Evolutionary conservation across 2,329 filamentous ascomycete species (phyloP).

Genomic region (Xylaria sp.): DNA sequence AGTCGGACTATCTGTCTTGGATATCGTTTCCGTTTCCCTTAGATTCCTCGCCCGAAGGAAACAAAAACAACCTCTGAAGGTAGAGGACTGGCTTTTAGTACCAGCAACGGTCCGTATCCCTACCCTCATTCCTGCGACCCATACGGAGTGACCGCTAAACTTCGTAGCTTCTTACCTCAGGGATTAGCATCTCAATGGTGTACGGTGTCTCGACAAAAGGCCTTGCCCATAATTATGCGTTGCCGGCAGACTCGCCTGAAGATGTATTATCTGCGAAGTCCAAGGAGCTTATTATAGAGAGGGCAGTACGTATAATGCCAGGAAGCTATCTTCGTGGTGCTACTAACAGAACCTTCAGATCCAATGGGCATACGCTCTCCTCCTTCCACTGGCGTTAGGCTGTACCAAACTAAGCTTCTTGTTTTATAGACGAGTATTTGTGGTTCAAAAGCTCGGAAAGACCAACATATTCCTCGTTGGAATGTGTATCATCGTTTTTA

Average conservation of each 20-base stretch:
- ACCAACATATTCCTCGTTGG: constrained; percentile 13
- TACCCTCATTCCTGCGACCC: neutral
- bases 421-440: constrained; percentile 31
- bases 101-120: constrained; percentile 22
- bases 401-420: constrained; percentile 28
- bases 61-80: constrained; percentile 3
- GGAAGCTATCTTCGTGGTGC: no score
- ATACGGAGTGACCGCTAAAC: neutral
- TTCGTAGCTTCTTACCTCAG: neutral
- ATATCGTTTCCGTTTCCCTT: neutral
- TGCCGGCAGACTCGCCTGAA: neutral
- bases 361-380: neutral
- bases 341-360: neutral
- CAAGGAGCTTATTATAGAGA: neutral
- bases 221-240: neutral
- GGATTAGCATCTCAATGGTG: neutral
- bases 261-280: neutral
- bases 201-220: neutral
- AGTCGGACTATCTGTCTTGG: neutral
- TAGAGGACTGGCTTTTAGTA: constrained; percentile 30
- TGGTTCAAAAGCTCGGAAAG: neutral
- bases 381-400: constrained; percentile 25
- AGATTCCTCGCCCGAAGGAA: neutral
- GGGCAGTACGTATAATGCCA: neutral
- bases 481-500: constrained; percentile 10